These are phyloP conservation scores for Melocanna baccifera DNA, from an alignment of 176 grass and related monocot genomes.

Conservation along the genomic window DNA sequence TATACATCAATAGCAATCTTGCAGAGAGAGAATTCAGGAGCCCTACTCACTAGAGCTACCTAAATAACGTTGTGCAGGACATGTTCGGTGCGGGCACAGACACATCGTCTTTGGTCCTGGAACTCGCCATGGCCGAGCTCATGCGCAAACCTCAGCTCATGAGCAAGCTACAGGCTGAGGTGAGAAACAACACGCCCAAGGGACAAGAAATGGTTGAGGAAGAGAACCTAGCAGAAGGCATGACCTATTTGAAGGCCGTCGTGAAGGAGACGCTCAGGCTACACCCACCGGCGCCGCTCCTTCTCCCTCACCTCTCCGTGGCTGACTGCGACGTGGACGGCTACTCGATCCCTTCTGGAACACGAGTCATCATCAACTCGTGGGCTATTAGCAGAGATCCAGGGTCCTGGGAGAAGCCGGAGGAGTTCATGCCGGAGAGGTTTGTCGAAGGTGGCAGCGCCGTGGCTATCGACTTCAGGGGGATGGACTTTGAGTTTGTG, in stretches of 20 bases:
- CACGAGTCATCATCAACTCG: conserved; percentile 27
- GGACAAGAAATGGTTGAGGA: conserved; percentile 8
- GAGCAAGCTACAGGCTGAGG: conserved; percentile 36
- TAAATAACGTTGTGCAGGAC: not conserved
- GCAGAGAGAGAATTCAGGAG: no score
- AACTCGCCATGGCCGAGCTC: conserved; percentile 45
- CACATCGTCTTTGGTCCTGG: conserved; percentile 21
- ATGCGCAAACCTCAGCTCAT: conserved; percentile 6
- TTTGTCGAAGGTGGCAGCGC: not conserved
- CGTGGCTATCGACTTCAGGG: not conserved
- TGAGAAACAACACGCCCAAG: not conserved
- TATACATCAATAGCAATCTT: no score
- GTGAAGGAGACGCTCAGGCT: conserved; percentile 47
- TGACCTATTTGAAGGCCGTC: conserved; percentile 31
- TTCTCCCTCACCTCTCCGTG: not conserved
- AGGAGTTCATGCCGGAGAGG: conserved; percentile 28
- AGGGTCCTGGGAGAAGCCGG: not conserved
- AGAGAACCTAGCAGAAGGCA: not conserved
- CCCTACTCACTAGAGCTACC: no score
- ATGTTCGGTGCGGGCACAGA: conserved; percentile 41
- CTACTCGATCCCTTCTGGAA: conserved; percentile 31
- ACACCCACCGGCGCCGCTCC: conserved; percentile 37
- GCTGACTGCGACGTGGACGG: conserved; percentile 18
- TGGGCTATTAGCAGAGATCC: conserved; percentile 16
- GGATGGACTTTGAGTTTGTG: conserved; percentile 17